Evolutionary conservation across 225 moss, liverwort and hornwort species (phyloP).

Genomic region (Polytrichum commune): DNA sequence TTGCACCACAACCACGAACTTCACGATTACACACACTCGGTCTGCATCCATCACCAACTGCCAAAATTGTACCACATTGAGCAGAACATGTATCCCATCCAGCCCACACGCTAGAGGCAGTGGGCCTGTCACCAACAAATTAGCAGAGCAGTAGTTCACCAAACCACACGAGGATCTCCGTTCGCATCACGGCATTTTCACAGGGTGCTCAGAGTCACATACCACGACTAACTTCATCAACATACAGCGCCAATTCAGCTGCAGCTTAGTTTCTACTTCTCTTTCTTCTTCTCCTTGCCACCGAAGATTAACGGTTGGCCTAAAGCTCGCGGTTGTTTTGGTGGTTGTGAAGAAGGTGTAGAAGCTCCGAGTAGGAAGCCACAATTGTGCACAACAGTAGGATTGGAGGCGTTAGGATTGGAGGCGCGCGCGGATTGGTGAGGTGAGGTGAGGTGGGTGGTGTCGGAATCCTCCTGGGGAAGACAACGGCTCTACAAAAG

Average conservation of each 20-base stretch:
- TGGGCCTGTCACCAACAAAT: too few species aligned
- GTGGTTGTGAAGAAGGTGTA: slow-evolving; percentile 1
- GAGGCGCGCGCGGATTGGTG: not conserved
- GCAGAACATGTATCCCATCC: too few species aligned
- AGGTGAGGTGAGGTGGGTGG: not conserved
- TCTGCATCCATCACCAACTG: too few species aligned
- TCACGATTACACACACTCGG: too few species aligned
- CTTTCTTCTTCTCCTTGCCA: not conserved
- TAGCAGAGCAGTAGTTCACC: too few species aligned
- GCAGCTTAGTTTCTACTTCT: slow-evolving; percentile 2
- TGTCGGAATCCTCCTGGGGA: slow-evolving; percentile 7
- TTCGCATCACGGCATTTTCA: too few species aligned
- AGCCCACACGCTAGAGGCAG: too few species aligned
- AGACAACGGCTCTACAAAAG: slow-evolving; percentile 3
- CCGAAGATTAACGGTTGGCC: not conserved
- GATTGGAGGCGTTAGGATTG: not conserved
- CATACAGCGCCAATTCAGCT: slow-evolving; percentile 3
- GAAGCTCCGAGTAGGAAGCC: not conserved
- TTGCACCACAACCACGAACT: too few species aligned
- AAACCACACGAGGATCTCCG: too few species aligned
- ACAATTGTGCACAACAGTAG: slow-evolving; percentile 1
- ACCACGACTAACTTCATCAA: too few species aligned
- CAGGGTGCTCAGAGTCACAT: too few species aligned
- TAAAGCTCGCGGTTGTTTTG: slow-evolving; percentile 1
- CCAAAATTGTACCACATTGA: too few species aligned